Conservation (phyloP, 768 basidiomycete genomes). For the Lentinula edodes region DNA sequence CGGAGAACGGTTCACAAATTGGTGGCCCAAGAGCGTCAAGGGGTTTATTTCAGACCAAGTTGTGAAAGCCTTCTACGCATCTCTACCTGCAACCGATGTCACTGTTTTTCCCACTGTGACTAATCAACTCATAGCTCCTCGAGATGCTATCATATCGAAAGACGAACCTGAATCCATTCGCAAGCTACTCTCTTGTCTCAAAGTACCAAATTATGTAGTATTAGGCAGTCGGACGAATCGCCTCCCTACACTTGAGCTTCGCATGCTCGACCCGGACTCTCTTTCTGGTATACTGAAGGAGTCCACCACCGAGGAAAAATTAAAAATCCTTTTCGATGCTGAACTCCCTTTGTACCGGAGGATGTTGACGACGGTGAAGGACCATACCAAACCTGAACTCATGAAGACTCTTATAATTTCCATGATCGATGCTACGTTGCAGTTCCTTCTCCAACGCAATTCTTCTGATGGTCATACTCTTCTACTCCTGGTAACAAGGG, state of each 20-base stretch:
- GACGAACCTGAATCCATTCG: neutral
- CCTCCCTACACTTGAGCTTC: neutral
- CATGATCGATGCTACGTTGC: conserved; percentile 1
- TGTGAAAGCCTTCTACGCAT: conserved; percentile 11
- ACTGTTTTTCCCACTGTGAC: conserved; percentile 10
- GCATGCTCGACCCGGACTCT: neutral
- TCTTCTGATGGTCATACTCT: neutral
- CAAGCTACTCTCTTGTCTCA: conserved; percentile 3
- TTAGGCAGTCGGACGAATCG: neutral
- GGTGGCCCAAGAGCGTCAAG: conserved; percentile 11
- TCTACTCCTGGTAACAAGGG: neutral
- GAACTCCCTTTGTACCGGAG: too few relatives aligned
- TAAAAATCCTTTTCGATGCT: neutral
- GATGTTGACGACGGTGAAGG: too few relatives aligned
- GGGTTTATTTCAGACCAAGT: conserved; percentile 12
- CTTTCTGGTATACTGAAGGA: neutral
- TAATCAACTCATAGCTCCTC: conserved; percentile 7
- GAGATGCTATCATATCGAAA: conserved; percentile 8
- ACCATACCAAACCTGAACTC: too few relatives aligned
- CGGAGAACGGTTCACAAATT: conserved; percentile 1
- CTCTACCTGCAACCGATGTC: neutral
- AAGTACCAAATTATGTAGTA: conserved; percentile 4
- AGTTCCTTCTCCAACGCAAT: neutral
- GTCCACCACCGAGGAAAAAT: neutral
- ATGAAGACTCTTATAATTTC: neutral